These are phyloP conservation scores for Uronychia setigera DNA, from an alignment of 73 alveolate genomes.

Conservation along the genomic window DNA sequence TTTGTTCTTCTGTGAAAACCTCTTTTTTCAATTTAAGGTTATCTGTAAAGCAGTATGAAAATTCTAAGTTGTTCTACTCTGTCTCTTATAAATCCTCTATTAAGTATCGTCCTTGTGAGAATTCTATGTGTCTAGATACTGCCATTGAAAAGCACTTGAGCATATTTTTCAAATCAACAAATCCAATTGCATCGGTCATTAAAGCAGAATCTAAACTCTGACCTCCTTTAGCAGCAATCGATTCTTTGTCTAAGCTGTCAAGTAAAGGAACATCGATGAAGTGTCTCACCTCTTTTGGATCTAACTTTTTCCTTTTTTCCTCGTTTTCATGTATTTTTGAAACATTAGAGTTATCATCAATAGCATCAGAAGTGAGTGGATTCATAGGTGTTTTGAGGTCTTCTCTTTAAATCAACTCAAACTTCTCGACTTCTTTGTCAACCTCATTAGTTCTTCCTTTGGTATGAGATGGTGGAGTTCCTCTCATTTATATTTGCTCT, in stretches of 20 bases:
- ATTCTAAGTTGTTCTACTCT: constrained; percentile 7
- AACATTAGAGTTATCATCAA: neutral
- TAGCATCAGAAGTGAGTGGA: neutral
- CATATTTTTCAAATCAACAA: constrained; percentile 36
- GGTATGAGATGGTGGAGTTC: no score
- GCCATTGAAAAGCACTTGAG: constrained; percentile 59
- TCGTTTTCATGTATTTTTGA: neutral
- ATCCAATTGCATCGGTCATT: constrained; percentile 63
- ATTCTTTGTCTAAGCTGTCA: constrained; percentile 38
- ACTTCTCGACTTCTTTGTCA: no score
- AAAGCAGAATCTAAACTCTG: constrained; percentile 49
- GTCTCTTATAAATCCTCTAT: constrained; percentile 34
- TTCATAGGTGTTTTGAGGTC: neutral
- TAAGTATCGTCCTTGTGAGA: constrained; percentile 53
- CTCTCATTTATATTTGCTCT: no score
- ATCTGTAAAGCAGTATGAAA: constrained; percentile 23
- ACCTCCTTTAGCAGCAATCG: constrained; percentile 44
- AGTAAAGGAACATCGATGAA: constrained; percentile 8
- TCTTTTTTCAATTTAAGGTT: constrained; percentile 33
- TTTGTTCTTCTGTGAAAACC: constrained; percentile 11
- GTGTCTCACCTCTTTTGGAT: neutral
- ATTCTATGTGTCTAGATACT: constrained; percentile 55
- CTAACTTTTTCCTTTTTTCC: neutral
- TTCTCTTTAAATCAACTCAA: no score
- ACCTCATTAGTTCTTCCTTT: no score